phyloP scores from a whole-genome alignment of 2,329 filamentous ascomycete genomes.

The Stagonosporopsis vannaccii region DNA sequence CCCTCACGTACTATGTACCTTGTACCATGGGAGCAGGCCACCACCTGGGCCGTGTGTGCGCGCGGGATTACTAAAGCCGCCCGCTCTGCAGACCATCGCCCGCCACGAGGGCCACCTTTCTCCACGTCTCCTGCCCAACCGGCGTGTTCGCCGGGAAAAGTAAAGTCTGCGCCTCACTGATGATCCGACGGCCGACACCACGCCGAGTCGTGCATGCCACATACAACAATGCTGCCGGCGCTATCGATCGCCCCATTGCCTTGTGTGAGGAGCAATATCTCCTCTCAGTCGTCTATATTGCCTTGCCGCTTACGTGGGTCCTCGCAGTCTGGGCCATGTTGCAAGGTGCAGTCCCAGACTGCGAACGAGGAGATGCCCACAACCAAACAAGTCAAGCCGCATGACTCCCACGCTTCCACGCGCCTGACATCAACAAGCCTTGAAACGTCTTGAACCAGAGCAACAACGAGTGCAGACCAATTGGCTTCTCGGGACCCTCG shows the following conservation, averaged over 20 bases:
- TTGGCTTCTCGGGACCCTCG: background rate
- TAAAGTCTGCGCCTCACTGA: slow-evolving; percentile 14
- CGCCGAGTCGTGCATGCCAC: slow-evolving; percentile 17
- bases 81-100: slow-evolving; percentile 27
- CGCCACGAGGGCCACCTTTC: slow-evolving; percentile 37
- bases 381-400: background rate
- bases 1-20: background rate
- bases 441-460: background rate
- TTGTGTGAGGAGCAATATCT: slow-evolving; percentile 6
- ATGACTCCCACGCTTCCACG: slow-evolving; percentile 4
- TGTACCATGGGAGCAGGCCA: slow-evolving; percentile 11
- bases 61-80: slow-evolving; percentile 24
- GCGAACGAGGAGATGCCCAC: background rate
- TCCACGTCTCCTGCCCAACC: slow-evolving; percentile 31
- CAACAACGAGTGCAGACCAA: background rate
- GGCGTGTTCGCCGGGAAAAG: slow-evolving; percentile 27
- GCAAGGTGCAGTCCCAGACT: background rate
- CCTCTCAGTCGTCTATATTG: background rate
- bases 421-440: background rate
- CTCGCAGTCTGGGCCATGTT: background rate
- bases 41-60: slow-evolving; percentile 1
- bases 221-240: slow-evolving; percentile 2
- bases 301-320: background rate
- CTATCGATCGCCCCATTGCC: background rate
- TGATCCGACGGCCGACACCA: slow-evolving; percentile 16